Percentiles rank a stretch among this genome's conserved stretches.
These are phyloP conservation scores for Paraglomus occultum DNA, from an alignment of 192 early-diverging fungal genomes.

Conservation along the genomic window DNA sequence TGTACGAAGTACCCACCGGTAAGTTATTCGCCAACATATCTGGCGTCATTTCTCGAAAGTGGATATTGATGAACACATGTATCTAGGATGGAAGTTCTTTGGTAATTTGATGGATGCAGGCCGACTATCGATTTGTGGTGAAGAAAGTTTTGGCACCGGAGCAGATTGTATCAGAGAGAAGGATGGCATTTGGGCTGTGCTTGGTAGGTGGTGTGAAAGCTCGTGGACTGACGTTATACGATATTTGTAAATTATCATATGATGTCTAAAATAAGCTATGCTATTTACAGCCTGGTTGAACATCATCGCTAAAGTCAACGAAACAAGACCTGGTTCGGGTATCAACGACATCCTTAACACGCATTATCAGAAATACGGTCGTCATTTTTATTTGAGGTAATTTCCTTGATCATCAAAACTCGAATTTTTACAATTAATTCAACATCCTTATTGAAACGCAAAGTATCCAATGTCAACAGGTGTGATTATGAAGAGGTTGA, in stretches of 20 bases:
- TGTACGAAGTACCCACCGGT: conserved; percentile 90
- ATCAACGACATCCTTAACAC: conserved; percentile 79
- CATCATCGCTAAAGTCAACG: conserved; percentile 78
- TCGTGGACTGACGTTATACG: conserved; percentile 2
- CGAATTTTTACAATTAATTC: too few species aligned
- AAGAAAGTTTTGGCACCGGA: conserved; percentile 98
- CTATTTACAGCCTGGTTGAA: conserved; percentile 81
- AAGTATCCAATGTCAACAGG: conserved; percentile 35
- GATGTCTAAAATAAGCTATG: not conserved
- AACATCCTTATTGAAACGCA: too few species aligned
- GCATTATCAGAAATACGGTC: conserved; percentile 84
- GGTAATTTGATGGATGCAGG: conserved; percentile 98
- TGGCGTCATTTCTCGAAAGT: not conserved
- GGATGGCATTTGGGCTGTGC: conserved; percentile 96
- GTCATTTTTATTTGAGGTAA: conserved; percentile 92
- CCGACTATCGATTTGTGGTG: conserved; percentile 91
- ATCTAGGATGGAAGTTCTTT: conserved; percentile 87
- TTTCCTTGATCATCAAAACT: not conserved
- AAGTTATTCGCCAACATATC: conserved; percentile 39
- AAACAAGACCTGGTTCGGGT: conserved; percentile 49
- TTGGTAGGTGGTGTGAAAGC: conserved; percentile 50
- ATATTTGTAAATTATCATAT: conserved; percentile 1
- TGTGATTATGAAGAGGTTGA: conserved; percentile 99
- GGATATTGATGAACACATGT: not conserved
- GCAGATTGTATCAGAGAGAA: conserved; percentile 99